Evolutionary conservation across 2,329 filamentous ascomycete genomes (phyloP), one percentile per base, ranked within the genome.

Genomic region (Didymosphaeria variabile): DNA sequence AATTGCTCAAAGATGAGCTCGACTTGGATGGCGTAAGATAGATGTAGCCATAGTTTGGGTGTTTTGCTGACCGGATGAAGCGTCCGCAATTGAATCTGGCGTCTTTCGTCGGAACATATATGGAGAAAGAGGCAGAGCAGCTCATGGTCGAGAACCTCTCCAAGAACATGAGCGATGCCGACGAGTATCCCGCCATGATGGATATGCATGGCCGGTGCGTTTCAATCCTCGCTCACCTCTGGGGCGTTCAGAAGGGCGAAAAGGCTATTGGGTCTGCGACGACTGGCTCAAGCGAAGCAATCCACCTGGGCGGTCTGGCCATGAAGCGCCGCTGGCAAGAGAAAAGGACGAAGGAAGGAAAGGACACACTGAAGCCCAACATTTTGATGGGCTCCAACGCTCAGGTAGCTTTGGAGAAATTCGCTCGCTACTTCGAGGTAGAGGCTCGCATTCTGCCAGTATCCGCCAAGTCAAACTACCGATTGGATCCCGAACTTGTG

Each of bases 271-370:
- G 90, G 2, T 86, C 88, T 0, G 89, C 89, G 3, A 91, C 89
- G 0, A 91, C 90, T 0, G 90, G 90, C 0, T 91, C 88, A 0
- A 90, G 86, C 12, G 90, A 92, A 74, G 90, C 88, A 0, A 90
- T 91, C 60, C 88, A 90, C 70, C 83, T 92, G 0, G 90, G 88
- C 34, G 89, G 88, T 1, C 79, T 92, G 21, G 89, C 90, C 3
- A 91, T 92, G 90, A 91, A 91, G 80, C 82, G 88, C n/a, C 82
- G 87, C 21, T 92, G 90, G 90, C 88, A 91, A 73, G 86, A 90
- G 68, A 85, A 84, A 67, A 83, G 89, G 29, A 80, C 78, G 58
- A 82, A 80, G 0, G 84, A 83, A 40, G 88, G 88, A 15, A 90
- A 91, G 63, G 87, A 90, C 65, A 86, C 83, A 1, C 81, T 77